phyloP scores from a whole-genome alignment of 352 stramenopile genomes.

The Pythium folliculosum region DNA sequence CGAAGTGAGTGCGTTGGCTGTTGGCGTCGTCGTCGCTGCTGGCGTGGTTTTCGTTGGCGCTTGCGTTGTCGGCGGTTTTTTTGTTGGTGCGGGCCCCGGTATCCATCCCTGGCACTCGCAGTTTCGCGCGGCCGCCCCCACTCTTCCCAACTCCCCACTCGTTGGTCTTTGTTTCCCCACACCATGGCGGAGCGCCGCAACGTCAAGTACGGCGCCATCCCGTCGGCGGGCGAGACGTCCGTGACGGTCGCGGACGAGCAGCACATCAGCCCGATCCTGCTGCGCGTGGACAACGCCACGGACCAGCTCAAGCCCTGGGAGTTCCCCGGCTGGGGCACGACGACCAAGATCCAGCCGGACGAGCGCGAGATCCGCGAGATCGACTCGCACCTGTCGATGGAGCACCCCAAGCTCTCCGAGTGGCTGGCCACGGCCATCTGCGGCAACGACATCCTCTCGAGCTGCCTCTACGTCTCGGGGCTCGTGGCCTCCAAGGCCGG shows the following conservation, averaged over 20 bases:
- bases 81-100: constrained; percentile 1
- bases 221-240: constrained; percentile 33
- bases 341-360: constrained; percentile 55
- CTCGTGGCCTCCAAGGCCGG: constrained; percentile 87
- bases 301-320: constrained; percentile 83
- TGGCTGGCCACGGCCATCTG: constrained; percentile 94
- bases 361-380: constrained; percentile 74
- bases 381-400: constrained; percentile 65
- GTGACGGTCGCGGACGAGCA: constrained; percentile 46
- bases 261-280: constrained; percentile 61
- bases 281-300: constrained; percentile 69
- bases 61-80: too few species aligned
- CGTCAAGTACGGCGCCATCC: constrained; percentile 62
- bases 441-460: constrained; percentile 95
- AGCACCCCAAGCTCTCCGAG: constrained; percentile 89
- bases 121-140: neutral
- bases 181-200: constrained; percentile 39
- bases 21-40: too few species aligned
- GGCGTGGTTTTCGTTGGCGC: neutral
- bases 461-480: constrained; percentile 90
- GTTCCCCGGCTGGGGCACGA: constrained; percentile 84
- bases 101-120: constrained; percentile 1
- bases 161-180: too few species aligned
- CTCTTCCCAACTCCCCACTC: neutral
- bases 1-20: constrained; percentile 3